phyloP scores from a whole-genome alignment of 1,139 yeast species.

The Geotrichum europaeum region DNA sequence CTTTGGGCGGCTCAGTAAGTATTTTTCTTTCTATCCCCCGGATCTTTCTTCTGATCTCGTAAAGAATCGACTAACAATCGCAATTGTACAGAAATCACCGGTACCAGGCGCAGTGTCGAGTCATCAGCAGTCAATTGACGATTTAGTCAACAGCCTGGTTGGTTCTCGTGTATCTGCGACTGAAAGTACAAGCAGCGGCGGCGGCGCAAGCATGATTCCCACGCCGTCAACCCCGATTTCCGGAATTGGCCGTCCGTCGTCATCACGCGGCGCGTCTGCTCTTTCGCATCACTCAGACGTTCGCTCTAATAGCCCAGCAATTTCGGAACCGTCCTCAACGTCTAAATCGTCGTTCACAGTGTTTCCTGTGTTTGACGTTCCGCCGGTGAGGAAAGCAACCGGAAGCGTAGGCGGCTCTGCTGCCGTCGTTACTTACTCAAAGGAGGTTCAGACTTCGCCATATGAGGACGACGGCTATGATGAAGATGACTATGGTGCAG shows the following conservation, averaged over 20 bases:
- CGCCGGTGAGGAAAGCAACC: neutral
- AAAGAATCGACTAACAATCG: neutral
- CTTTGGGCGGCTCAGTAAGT: slow-evolving; percentile 11
- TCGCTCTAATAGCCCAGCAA: slow-evolving; percentile 6
- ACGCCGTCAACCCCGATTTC: neutral
- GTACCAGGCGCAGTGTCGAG: neutral
- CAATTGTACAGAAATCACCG: slow-evolving; percentile 10
- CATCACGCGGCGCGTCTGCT: slow-evolving; percentile 12
- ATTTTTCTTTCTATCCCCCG: neutral
- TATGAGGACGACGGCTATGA: neutral
- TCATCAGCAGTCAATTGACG: slow-evolving; percentile 20
- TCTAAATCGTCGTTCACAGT: neutral
- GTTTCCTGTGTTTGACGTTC: slow-evolving; percentile 12
- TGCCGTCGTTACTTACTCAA: slow-evolving; percentile 26
- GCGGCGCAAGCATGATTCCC: neutral
- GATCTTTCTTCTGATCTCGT: neutral
- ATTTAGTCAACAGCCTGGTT: slow-evolving; percentile 23
- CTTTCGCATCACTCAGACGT: slow-evolving; percentile 10
- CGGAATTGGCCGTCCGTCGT: neutral
- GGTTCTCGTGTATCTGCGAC: slow-evolving; percentile 14
- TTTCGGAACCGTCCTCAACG: neutral
- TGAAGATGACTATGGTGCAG: neutral
- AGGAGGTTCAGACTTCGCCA: slow-evolving; percentile 23
- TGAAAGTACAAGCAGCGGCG: neutral
- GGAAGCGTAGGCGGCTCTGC: neutral